Evolutionary conservation across 768 basidiomycete genomes (phyloP).

Genomic region (Lactarius sp.): DNA sequence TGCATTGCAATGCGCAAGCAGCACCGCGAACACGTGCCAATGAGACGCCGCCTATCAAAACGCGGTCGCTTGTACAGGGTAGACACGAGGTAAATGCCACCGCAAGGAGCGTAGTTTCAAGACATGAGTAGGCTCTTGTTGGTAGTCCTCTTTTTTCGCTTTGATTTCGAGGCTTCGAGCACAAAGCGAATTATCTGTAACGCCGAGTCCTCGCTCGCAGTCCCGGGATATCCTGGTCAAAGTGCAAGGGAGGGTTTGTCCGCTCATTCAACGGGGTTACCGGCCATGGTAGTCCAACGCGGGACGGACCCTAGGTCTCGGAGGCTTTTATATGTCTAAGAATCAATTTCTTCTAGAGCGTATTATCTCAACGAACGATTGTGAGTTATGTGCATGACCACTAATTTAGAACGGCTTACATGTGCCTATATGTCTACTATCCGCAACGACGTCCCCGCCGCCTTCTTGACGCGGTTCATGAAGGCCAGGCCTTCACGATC

Average conservation of each 20-base stretch:
- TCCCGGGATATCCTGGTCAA: not conserved
- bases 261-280: not conserved
- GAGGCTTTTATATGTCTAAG: not conserved
- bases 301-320: not conserved
- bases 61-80: not conserved
- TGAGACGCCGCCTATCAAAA: slow-evolving; percentile 1
- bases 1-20: slow-evolving; percentile 3
- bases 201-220: not conserved
- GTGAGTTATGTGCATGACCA: not conserved
- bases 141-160: not conserved
- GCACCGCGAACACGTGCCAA: slow-evolving; percentile 13
- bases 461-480: slow-evolving; percentile 92
- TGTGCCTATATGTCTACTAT: slow-evolving; percentile 16
- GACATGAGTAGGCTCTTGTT: not conserved
- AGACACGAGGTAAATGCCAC: slow-evolving; percentile 4
- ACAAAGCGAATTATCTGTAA: not conserved
- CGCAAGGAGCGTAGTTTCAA: not conserved
- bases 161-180: not conserved
- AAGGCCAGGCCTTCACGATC: slow-evolving; percentile 83
- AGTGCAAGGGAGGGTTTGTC: too few species aligned
- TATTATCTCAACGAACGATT: not conserved
- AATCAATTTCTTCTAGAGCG: not conserved
- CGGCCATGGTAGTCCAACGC: too few species aligned
- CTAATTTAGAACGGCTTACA: slow-evolving; percentile 1
- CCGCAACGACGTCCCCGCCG: slow-evolving; percentile 53